These are phyloP conservation scores for Eucalyptus sideroxylon DNA, from an alignment of 345 rosid genomes.

Conservation along the genomic window DNA sequence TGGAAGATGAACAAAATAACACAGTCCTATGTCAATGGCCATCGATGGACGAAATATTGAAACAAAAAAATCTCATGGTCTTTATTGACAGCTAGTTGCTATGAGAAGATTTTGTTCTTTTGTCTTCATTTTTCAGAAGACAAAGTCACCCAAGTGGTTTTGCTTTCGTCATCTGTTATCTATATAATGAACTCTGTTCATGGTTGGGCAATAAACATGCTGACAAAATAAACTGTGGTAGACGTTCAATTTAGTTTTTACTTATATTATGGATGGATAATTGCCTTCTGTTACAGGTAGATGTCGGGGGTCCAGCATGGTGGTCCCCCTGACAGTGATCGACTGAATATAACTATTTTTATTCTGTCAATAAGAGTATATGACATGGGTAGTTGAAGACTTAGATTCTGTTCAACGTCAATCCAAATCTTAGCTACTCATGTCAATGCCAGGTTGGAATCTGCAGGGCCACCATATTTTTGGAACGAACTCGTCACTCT, in stretches of 20 bases:
- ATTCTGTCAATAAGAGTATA: not conserved
- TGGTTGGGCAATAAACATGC: not conserved
- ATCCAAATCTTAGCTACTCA: not conserved
- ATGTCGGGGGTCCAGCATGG: not conserved
- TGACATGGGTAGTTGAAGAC: not conserved
- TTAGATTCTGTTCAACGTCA: not conserved
- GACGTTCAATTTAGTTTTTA: not conserved
- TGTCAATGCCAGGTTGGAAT: slow-evolving; percentile 49
- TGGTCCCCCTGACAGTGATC: not conserved
- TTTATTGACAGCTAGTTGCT: not conserved
- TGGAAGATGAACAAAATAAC: not conserved
- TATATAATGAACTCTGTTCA: not conserved
- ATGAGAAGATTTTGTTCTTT: not conserved
- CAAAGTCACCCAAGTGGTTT: not conserved
- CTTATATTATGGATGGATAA: not conserved
- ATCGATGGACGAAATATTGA: not conserved
- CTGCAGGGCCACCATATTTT: slow-evolving; percentile 58
- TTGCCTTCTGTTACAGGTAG: not conserved
- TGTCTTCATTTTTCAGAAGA: not conserved
- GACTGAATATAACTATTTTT: not conserved
- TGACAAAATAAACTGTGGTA: not conserved
- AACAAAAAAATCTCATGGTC: not conserved
- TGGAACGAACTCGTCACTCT: slow-evolving; percentile 83
- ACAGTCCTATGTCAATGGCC: not conserved
- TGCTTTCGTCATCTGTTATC: not conserved